Percentiles rank a stretch among this genome's conserved stretches.
phyloP scores from a whole-genome alignment of 495 filamentous ascomycete genomes.

The Mycothermus thermophilus region DNA sequence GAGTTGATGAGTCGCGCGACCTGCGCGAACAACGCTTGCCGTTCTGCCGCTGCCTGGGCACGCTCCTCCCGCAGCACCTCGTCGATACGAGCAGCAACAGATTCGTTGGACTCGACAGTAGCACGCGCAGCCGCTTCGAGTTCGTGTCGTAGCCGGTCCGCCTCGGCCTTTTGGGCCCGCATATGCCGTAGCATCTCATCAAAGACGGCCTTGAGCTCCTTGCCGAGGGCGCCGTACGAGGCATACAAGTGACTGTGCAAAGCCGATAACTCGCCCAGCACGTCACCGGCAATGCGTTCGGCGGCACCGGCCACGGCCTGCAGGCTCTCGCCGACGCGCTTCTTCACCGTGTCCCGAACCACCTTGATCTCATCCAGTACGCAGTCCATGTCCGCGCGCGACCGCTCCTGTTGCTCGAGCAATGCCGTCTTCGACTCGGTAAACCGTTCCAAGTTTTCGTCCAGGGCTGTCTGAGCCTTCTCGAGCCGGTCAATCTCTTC shows the following conservation, averaged over 20 bases:
- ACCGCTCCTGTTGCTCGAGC: conserved; percentile 48
- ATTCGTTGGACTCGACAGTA: conserved; percentile 49
- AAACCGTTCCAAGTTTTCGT: conserved; percentile 51
- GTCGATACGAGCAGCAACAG: conserved; percentile 54
- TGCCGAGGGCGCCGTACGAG: conserved; percentile 81
- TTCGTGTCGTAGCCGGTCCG: conserved; percentile 53
- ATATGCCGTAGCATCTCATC: conserved; percentile 62
- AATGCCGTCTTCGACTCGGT: conserved; percentile 51
- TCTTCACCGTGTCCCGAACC: conserved; percentile 74
- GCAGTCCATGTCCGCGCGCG: conserved; percentile 77
- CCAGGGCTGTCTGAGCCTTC: conserved; percentile 50
- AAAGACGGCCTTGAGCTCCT: conserved; percentile 75
- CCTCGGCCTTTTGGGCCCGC: conserved; percentile 64
- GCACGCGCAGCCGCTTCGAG: conserved; percentile 51
- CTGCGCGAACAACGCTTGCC: conserved; percentile 56
- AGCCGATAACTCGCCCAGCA: conserved; percentile 68
- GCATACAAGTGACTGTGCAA: conserved; percentile 74
- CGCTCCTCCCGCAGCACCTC: conserved; percentile 62
- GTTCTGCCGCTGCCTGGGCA: conserved; percentile 56
- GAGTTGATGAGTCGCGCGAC: conserved; percentile 61
- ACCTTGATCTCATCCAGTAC: conserved; percentile 86
- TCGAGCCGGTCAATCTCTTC: conserved; percentile 55
- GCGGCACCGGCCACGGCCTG: conserved; percentile 74
- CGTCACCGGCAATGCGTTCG: conserved; percentile 74
- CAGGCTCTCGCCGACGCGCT: conserved; percentile 70